Evolutionary conservation across 306 rosid species (phyloP).

Genomic region (Corylus americana): DNA sequence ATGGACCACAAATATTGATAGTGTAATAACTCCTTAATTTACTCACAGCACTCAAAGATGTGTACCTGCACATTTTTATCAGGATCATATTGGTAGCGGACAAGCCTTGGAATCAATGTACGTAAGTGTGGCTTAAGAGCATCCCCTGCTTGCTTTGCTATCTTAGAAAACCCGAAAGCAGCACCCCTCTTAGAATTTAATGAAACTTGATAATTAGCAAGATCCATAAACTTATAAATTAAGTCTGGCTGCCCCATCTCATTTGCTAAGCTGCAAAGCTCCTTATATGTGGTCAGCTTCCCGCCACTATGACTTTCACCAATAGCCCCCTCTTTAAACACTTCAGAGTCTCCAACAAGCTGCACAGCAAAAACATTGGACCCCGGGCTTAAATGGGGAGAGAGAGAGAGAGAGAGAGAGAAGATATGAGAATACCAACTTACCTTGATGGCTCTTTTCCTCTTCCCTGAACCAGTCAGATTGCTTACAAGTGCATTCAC

Average conservation of each 20-base stretch:
- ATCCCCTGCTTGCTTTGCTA: slow-evolving; percentile 95
- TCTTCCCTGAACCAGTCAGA: slow-evolving; percentile 86
- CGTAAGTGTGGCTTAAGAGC: slow-evolving; percentile 83
- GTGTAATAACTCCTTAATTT: neutral
- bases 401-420: slow-evolving; percentile 15
- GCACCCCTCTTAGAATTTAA: slow-evolving; percentile 93
- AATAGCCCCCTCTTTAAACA: slow-evolving; percentile 88
- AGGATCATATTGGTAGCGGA: slow-evolving; percentile 97
- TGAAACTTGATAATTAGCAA: slow-evolving; percentile 93
- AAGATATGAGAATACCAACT: slow-evolving; percentile 34
- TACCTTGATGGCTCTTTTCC: slow-evolving; percentile 94
- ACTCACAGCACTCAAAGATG: neutral
- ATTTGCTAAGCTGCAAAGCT: slow-evolving; percentile 90
- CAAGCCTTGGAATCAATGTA: slow-evolving; percentile 83
- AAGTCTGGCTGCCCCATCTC: slow-evolving; percentile 99
- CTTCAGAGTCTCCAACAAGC: slow-evolving; percentile 95
- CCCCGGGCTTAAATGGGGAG: slow-evolving; percentile 6
- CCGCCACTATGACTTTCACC: slow-evolving; percentile 83
- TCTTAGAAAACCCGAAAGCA: slow-evolving; percentile 97
- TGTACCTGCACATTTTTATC: slow-evolving; percentile 96
- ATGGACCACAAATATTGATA: neutral
- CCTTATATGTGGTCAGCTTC: slow-evolving; percentile 90
- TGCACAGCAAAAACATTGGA: slow-evolving; percentile 34
- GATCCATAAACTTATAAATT: slow-evolving; percentile 95
- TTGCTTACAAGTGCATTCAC: slow-evolving; percentile 87